phyloP scores from a whole-genome alignment of 2,329 filamentous ascomycete genomes.

The Thelonectria blattea region DNA sequence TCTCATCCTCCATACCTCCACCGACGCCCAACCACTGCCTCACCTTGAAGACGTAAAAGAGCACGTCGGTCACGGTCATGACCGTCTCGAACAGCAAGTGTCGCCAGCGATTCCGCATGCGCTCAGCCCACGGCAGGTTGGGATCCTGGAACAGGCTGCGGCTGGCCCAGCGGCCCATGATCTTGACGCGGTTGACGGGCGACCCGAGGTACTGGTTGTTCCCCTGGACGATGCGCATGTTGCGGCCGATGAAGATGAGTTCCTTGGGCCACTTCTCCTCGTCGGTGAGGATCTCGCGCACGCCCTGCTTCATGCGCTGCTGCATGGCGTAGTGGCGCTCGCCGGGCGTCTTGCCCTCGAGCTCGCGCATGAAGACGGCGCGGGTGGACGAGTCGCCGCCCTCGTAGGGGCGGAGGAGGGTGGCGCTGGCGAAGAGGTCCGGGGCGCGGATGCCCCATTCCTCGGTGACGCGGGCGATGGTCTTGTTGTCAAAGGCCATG shows the following conservation, averaged over 20 bases:
- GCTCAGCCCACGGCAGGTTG: constrained; percentile 66
- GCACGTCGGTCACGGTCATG: constrained; percentile 75
- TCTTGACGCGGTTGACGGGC: constrained; percentile 91
- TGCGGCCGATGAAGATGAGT: constrained; percentile 89
- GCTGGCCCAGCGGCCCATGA: constrained; percentile 90
- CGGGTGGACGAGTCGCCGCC: constrained; percentile 76
- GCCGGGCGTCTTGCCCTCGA: constrained; percentile 61
- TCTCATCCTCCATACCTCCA: constrained; percentile 90
- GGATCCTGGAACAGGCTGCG: constrained; percentile 79
- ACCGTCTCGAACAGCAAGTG: constrained; percentile 86
- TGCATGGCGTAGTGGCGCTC: constrained; percentile 92
- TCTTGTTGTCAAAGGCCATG: constrained; percentile 89
- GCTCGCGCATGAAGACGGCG: constrained; percentile 69
- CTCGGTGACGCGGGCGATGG: constrained; percentile 72
- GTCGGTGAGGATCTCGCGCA: constrained; percentile 75
- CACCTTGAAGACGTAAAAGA: constrained; percentile 82
- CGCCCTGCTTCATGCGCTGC: constrained; percentile 74
- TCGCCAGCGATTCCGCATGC: constrained; percentile 72
- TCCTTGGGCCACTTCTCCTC: constrained; percentile 90
- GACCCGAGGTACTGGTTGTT: constrained; percentile 92
- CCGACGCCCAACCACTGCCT: constrained; percentile 79
- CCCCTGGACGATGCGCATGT: constrained; percentile 90
- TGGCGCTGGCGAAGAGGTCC: constrained; percentile 90
- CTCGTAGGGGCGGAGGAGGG: constrained; percentile 87
- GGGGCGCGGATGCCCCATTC: constrained; percentile 88